Base-by-base conservation (phyloP, 768 basidiomycete genomes). In the Russula foetens region DNA sequence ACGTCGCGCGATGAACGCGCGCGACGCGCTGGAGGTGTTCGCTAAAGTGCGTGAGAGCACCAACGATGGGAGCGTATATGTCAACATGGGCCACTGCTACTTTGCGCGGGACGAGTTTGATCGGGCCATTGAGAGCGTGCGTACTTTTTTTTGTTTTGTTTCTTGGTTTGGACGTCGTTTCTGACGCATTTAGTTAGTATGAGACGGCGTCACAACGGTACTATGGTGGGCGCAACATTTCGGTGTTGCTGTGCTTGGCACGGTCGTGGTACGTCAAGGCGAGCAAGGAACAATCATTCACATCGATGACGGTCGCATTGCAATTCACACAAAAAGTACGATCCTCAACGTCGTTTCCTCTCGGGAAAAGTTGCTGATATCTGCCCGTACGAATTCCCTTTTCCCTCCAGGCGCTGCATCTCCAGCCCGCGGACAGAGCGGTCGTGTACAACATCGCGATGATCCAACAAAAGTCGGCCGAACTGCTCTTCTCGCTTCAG, bases 21-120 rank as follows among this genome's bases (percentile, higher is more conserved):
- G 92, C 7, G 92, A 97, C 53, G 96, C 97, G 0, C 73, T 99
- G 46, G 86, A 88, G 50, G 81, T 96, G 38, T 92, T 99, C 68
- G 87, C 85, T 3, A 92, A 96, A 73, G 87, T 98, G 53, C 81
- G 92, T 56, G 97, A 98, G 74, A 87, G 85, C 2, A 74, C 93
- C 55, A 81, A 83, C 59, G 82, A 84, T 45, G 92, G 90, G 7
- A 89, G 89, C 60, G 93, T 97, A 4, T 93, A 95, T 69, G 78
- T 92, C 69, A 99, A 99, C 71, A 95, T 98, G 79, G 97, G 95
- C 0, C 97, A 98, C 68, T 97, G 94, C 68, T 90, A 94, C 70
- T 96, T 92, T 69, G 82, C 84, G 21, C 80, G 92, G 53, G 96
- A 97, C 60, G 96, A 99, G 70, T 97, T 87, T 70, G 96, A 98